Evolutionary conservation across 2,329 filamentous ascomycete genomes (phyloP).

Genomic region (Ascosphaera acerosa): DNA sequence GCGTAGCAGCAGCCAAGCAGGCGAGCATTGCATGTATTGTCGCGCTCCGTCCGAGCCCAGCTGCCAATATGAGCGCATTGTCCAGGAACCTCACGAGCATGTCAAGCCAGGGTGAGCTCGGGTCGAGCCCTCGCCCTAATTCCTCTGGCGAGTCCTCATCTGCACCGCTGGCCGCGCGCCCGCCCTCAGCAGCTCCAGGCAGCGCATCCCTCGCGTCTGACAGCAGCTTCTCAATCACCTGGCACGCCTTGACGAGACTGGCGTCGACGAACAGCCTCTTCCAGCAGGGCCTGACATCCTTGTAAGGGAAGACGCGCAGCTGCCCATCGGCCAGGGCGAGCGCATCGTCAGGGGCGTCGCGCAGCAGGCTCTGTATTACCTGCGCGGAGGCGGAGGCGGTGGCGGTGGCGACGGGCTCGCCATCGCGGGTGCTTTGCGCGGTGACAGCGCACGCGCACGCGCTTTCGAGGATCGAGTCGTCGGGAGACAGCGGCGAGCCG

Average conservation of each 20-base stretch:
- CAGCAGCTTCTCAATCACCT: slow-evolving; percentile 9
- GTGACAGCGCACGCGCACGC: too few relatives aligned
- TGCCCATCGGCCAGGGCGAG: slow-evolving; percentile 26
- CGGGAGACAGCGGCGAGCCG: too few relatives aligned
- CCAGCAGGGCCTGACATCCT: slow-evolving; percentile 30
- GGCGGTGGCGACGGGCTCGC: too few relatives aligned
- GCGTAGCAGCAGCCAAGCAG: not conserved
- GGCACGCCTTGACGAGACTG: slow-evolving; percentile 22
- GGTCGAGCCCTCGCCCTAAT: slow-evolving; percentile 3
- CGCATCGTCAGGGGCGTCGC: slow-evolving; percentile 19
- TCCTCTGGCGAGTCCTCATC: not conserved
- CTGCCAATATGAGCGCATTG: slow-evolving; percentile 49
- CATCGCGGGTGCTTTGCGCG: too few relatives aligned
- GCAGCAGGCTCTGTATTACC: too few relatives aligned
- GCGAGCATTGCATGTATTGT: not conserved
- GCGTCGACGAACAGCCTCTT: slow-evolving; percentile 32
- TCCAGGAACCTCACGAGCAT: slow-evolving; percentile 43
- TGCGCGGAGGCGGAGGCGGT: too few relatives aligned
- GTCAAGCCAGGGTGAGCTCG: slow-evolving; percentile 23
- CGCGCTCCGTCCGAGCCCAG: slow-evolving; percentile 19
- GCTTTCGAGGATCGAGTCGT: too few relatives aligned
- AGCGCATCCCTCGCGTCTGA: not conserved
- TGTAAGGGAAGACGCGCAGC: slow-evolving; percentile 30
- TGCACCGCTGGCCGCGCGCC: not conserved
- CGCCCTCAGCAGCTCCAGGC: too few relatives aligned